Base-by-base conservation (phyloP, 345 rosid genomes). In the Luvunga scandens region DNA sequence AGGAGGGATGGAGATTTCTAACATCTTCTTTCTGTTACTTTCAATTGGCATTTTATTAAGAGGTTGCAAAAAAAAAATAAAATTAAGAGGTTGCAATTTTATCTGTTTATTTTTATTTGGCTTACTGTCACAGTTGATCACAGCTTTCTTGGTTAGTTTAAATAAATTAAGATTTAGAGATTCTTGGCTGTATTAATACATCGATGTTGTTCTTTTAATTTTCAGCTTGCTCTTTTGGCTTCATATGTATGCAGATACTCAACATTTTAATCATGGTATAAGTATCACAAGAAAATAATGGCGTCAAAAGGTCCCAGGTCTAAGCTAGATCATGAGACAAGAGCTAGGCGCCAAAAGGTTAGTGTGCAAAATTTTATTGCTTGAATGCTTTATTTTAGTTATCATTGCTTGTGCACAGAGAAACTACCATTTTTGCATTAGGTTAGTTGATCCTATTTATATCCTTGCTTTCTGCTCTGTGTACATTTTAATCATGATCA, bases 341-440 rank as follows among this genome's bases (percentile, higher is more conserved):
- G 87, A 89, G 89, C 96, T 89, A 91, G 91, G 84, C 97, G 98
- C 71, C 97, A 89, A 24, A 94, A 92, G 97, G 98, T 91, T 63
- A 68, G 83, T 71, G 79, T 25, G 18, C 21, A 25, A 45, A 53
- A 24, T 73, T 72, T 62, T 24, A 62, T 34, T 63, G 60, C 30
- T 38, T 25, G 33, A 19, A 10, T 48, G 61, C 61, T 10, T 38
- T 55, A 19, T 13, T 21, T 64, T 31, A 27, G 39, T 65, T 31
- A 50, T 50, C n/a, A 61, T 48, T 12, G 34, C 38, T 21, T 22
- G 34, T 13, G 48, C 4, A 7, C 8, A 0, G 5, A 45, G 48
- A 50, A 45, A 13, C 21, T 42, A 30, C 30, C 12, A n/a, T 4
- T 45, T 75, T 50, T 53, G n/a, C 31, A 6, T 4, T 9, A 0